Conservation (phyloP, 345 rosid genomes). For the Carallia brachiata region DNA sequence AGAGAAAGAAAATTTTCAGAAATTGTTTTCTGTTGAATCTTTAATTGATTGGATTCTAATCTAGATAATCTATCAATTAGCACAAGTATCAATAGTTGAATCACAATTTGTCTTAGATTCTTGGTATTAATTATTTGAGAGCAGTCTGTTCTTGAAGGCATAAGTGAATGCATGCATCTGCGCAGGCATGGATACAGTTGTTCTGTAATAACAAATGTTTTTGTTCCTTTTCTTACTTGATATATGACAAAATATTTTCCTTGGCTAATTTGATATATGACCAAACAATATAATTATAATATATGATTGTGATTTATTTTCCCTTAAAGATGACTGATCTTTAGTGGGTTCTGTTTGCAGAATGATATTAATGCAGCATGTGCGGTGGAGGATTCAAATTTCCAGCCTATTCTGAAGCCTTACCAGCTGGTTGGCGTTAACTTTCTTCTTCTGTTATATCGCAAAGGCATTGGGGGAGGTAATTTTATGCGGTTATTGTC, state of each 20-base stretch:
- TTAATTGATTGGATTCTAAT: too few species aligned
- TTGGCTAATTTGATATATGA: too few species aligned
- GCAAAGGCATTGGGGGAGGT: slow-evolving; percentile 93
- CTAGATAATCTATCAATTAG: not conserved
- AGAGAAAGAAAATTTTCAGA: too few species aligned
- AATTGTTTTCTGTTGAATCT: too few species aligned
- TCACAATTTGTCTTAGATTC: not conserved
- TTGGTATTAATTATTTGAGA: slow-evolving; percentile 3
- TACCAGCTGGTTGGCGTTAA: slow-evolving; percentile 94
- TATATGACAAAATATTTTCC: too few species aligned
- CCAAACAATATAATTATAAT: not conserved
- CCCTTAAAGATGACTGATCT: not conserved
- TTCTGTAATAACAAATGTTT: not conserved
- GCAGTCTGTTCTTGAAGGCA: not conserved
- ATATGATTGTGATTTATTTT: not conserved
- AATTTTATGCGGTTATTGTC: slow-evolving; percentile 4
- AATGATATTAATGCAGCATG: slow-evolving; percentile 83
- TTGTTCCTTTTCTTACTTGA: too few species aligned
- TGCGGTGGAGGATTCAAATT: slow-evolving; percentile 60
- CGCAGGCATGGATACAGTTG: slow-evolving; percentile 3
- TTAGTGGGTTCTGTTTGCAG: slow-evolving; percentile 33
- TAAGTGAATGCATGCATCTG: not conserved
- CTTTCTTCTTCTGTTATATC: slow-evolving; percentile 86
- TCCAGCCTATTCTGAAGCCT: slow-evolving; percentile 88
- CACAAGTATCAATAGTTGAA: not conserved